Conservation (phyloP, 768 basidiomycete genomes). For the Boletus rufocinnamomeus region DNA sequence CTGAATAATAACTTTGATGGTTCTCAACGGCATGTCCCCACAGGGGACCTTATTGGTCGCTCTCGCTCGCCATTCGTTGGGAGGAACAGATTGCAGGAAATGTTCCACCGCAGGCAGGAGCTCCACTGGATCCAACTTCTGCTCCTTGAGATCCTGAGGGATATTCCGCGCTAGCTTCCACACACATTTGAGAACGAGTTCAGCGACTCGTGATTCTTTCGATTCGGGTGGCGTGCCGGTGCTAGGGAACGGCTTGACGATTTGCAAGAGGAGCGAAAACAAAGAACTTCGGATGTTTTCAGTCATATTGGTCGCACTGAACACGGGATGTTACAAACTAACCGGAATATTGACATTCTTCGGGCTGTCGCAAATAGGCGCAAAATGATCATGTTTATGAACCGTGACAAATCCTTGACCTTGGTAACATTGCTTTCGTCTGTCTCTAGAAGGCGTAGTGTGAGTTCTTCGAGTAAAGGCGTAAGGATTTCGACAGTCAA, state of each 20-base stretch:
- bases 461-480: constrained; percentile 88
- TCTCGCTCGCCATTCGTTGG: constrained; percentile 93
- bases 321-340: constrained; percentile 30
- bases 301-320: neutral
- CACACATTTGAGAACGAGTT: constrained; percentile 92
- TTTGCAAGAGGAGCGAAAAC: constrained; percentile 79
- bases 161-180: constrained; percentile 98
- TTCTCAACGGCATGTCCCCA: constrained; percentile 96
- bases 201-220: constrained; percentile 85
- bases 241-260: constrained; percentile 80
- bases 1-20: constrained; percentile 98
- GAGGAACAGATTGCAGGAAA: constrained; percentile 90
- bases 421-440: constrained; percentile 83
- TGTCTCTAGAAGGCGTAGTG: constrained; percentile 87
- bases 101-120: constrained; percentile 91
- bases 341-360: constrained; percentile 91
- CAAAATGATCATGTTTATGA: constrained; percentile 98
- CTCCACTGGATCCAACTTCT: constrained; percentile 81
- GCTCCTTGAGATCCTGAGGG: constrained; percentile 83
- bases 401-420: constrained; percentile 90
- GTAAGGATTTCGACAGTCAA: constrained; percentile 83
- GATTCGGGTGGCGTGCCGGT: constrained; percentile 73
- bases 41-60: constrained; percentile 90
- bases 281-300: constrained; percentile 43
- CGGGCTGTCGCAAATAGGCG: constrained; percentile 89